Evolutionary conservation across 2,329 filamentous ascomycete genomes (phyloP), one percentile per base, ranked within the genome.

Genomic region (Talaromyces funiculosus): DNA sequence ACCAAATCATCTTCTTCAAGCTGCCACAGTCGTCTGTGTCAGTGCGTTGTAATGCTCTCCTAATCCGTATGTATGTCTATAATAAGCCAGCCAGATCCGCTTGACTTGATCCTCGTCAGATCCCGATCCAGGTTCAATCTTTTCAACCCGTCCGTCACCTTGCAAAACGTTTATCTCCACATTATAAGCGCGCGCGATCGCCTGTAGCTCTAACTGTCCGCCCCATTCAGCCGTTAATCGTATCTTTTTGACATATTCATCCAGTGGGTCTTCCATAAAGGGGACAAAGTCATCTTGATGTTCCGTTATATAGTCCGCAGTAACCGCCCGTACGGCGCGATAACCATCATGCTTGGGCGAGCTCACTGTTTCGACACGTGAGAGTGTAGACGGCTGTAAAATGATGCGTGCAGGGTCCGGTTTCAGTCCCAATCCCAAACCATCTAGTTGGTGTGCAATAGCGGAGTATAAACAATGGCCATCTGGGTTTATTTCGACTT

Each of bases 1-100:
- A 12, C 10, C n/a, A 29, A 37, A 31, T 4, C 5, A 43, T 24
- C 20, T 16, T 37, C 1, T 31, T 53, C 51, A 40, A 18, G 51
- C 51, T 16, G 51, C 33, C 51, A 29, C 51, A 16, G 64, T 61
- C 53, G 72, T 72, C 69, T 80, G 83, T 67, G 84, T 75, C 72
- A 99, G 76, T 57, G 92, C 96, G 73, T 99, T 99, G 77, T 99
- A 99, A 77, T 99, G 94, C 78, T 97, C 94, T 12, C 94, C 94
- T 54, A 99, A 79, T 1, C 93, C 93, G 74, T 95, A 97, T 53
- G 90, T 90, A 78, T 97, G 92, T 68, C 90, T 84, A 75, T 97
- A 97, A 75, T 97, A 99, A 37, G 92, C 93, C 74, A 99, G 74
- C 93, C 94, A 97, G 55, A 96, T 82, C 66, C 84, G 84, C 67